Percentiles rank a stretch among this genome's conserved stretches.
Conservation (phyloP, 768 basidiomycete species). For the Multifurca ochricompacta region DNA sequence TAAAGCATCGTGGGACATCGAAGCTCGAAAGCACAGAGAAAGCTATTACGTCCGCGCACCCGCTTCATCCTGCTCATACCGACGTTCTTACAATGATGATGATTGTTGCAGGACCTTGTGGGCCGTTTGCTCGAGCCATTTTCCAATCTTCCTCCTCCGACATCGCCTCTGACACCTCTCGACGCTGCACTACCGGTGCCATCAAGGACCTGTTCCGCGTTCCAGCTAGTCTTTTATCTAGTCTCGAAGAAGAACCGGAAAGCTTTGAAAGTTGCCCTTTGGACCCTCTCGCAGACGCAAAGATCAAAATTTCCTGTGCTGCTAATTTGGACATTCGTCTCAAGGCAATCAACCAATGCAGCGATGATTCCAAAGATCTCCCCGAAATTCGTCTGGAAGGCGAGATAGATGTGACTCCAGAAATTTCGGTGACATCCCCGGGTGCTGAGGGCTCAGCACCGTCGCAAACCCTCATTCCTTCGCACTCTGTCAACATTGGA, state of each 20-base stretch:
- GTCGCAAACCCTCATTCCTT: conserved; percentile 40
- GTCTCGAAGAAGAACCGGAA: conserved; percentile 17
- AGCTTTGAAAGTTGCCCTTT: conserved; percentile 11
- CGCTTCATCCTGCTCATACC: background rate
- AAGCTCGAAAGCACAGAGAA: conserved; percentile 52
- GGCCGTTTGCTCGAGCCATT: conserved; percentile 54
- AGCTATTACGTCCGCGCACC: conserved; percentile 57
- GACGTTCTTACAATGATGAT: conserved; percentile 5
- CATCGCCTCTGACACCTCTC: conserved; percentile 10
- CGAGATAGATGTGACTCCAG: conserved; percentile 18
- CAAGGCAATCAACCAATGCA: conserved; percentile 32
- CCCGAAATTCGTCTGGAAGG: conserved; percentile 35
- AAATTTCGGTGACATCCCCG: conserved; percentile 33
- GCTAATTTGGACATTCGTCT: conserved; percentile 49
- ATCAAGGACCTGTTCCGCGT: conserved; percentile 21
- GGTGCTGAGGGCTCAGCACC: conserved; percentile 24
- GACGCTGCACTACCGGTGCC: conserved; percentile 15
- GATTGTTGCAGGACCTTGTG: conserved; percentile 50
- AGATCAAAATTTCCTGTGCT: conserved; percentile 31
- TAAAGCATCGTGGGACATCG: conserved; percentile 52
- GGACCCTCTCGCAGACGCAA: conserved; percentile 8
- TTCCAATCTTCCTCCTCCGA: conserved; percentile 28
- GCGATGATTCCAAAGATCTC: conserved; percentile 24
- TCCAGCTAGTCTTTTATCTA: conserved; percentile 16
- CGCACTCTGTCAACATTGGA: conserved; percentile 37